Percentiles rank a stretch among this genome's conserved stretches.
These are phyloP conservation scores for Brettanomyces naardenensis DNA, from an alignment of 805 yeast species.

Conservation along the genomic window DNA sequence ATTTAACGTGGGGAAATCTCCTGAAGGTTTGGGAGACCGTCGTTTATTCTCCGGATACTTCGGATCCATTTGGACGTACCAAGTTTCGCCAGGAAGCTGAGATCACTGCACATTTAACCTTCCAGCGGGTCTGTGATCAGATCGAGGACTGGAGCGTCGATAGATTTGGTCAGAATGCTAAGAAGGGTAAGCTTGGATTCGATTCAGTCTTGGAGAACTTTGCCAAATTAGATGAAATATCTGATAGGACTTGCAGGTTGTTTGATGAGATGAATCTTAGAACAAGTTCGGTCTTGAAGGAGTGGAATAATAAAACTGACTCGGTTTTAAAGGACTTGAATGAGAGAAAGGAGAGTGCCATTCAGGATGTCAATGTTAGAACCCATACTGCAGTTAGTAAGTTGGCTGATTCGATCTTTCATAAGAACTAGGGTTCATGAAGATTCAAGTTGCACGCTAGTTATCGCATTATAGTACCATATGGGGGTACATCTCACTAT, in stretches of 20 bases:
- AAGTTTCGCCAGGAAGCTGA: slow-evolving; percentile 76
- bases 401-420: slow-evolving; percentile 2
- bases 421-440: slow-evolving; percentile 1
- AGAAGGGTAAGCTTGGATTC: slow-evolving; percentile 74
- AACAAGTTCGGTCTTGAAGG: slow-evolving; percentile 17
- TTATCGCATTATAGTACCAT: too few relatives aligned
- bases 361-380: slow-evolving; percentile 11
- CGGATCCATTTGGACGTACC: slow-evolving; percentile 44
- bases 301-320: slow-evolving; percentile 18
- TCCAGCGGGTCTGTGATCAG: slow-evolving; percentile 64
- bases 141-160: slow-evolving; percentile 90
- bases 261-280: slow-evolving; percentile 12
- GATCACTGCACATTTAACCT: slow-evolving; percentile 75
- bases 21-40: slow-evolving; percentile 83
- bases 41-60: slow-evolving; percentile 62
- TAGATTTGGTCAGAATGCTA: slow-evolving; percentile 83
- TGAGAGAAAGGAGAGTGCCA: slow-evolving; percentile 11
- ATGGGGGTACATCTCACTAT: too few relatives aligned
- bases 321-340: slow-evolving; percentile 18
- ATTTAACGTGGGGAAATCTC: slow-evolving; percentile 71
- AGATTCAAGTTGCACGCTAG: too few relatives aligned
- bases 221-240: slow-evolving; percentile 14
- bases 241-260: slow-evolving; percentile 13
- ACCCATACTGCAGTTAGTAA: slow-evolving; percentile 5
- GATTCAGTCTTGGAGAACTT: slow-evolving; percentile 63